A percentile compares a stretch with the other conserved stretches of the same genome.
These are phyloP conservation scores for Quercus lobata DNA, from an alignment of 331 rosid genomes.

Conservation along the genomic window DNA sequence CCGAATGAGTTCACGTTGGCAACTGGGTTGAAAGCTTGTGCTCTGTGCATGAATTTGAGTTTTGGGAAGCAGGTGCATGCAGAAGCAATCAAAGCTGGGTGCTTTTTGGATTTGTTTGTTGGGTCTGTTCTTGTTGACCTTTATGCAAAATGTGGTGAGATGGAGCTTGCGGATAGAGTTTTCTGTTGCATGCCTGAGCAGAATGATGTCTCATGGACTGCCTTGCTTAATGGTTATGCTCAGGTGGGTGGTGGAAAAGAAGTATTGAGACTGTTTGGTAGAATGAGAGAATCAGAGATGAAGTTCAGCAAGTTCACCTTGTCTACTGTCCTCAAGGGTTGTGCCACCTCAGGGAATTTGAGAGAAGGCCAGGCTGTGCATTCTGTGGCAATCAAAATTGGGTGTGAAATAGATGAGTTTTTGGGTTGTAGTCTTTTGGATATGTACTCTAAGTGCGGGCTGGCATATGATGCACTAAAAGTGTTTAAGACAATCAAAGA, in stretches of 20 bases:
- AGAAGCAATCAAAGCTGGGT: slow-evolving; percentile 44
- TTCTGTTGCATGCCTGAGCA: slow-evolving; percentile 57
- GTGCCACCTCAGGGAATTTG: slow-evolving; percentile 45
- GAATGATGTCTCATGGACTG: slow-evolving; percentile 66
- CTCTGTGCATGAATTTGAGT: slow-evolving; percentile 33
- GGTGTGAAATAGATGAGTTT: slow-evolving; percentile 47
- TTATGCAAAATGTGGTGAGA: slow-evolving; percentile 56
- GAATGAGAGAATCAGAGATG: slow-evolving; percentile 46
- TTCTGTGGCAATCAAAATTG: slow-evolving; percentile 45
- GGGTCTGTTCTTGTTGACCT: slow-evolving; percentile 62
- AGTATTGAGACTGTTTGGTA: slow-evolving; percentile 37
- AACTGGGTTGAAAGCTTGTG: slow-evolving; percentile 60
- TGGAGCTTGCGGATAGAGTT: slow-evolving; percentile 47
- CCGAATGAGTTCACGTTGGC: slow-evolving; percentile 62
- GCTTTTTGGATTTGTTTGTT: slow-evolving; percentile 42
- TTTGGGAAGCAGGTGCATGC: slow-evolving; percentile 65
- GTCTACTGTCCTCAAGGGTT: slow-evolving; percentile 57
- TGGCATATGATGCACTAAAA: slow-evolving; percentile 46
- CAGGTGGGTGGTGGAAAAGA: slow-evolving; percentile 36
- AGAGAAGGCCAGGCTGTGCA: slow-evolving; percentile 47
- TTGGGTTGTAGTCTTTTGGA: slow-evolving; percentile 53
- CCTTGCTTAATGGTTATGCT: slow-evolving; percentile 59
- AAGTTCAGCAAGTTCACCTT: slow-evolving; percentile 46
- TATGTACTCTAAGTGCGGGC: slow-evolving; percentile 51
- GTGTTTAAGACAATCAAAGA: slow-evolving; percentile 38